phyloP scores from a whole-genome alignment of 2,329 filamentous ascomycete genomes.

The Botrytis squamosa region DNA sequence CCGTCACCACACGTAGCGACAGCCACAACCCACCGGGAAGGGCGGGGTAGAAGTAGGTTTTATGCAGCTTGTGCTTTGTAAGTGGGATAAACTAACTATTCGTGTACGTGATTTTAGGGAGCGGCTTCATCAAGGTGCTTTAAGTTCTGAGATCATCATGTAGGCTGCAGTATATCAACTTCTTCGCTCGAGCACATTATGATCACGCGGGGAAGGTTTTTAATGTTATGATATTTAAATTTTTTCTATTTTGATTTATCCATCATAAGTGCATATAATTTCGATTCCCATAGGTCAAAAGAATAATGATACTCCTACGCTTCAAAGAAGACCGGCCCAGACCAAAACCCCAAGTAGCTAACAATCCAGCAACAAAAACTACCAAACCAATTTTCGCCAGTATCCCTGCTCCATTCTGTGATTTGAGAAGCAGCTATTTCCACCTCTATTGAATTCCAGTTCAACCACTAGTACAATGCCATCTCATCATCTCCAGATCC shows the following conservation, averaged over 20 bases:
- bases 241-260: background rate
- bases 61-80: background rate
- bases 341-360: background rate
- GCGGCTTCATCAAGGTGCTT: background rate
- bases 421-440: background rate
- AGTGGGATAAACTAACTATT: background rate
- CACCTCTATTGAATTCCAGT: background rate
- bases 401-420: background rate
- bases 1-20: background rate
- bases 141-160: background rate
- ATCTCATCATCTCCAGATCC: background rate
- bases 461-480: background rate
- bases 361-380: background rate
- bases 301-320: slow-evolving; percentile 2
- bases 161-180: background rate
- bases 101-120: background rate
- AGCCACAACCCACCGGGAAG: background rate
- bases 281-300: background rate
- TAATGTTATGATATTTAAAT: background rate
- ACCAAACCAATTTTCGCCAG: slow-evolving; percentile 5
- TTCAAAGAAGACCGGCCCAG: background rate
- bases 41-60: background rate
- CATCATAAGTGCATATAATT: background rate
- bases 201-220: background rate
- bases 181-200: background rate